Percentiles rank a stretch among this genome's conserved stretches.
Evolutionary conservation across 73 alveolate genomes (phyloP).

Genomic region (Paramecium octaurelia): DNA sequence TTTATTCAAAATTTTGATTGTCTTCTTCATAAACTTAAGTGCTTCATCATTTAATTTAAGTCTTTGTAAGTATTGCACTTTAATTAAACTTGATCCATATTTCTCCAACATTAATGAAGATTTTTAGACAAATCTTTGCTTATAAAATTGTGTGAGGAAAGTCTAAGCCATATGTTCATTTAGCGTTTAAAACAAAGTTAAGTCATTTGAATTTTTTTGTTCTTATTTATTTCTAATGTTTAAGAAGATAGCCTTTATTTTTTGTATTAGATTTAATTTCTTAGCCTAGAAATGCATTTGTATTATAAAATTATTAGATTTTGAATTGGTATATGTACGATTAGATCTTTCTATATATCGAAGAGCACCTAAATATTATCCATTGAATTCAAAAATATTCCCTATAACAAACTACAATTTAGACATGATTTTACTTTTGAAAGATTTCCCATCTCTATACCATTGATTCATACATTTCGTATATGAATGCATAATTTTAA

Average conservation of each 20-base stretch:
- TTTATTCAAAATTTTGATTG: background rate
- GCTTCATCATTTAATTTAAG: background rate
- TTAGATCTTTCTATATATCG: background rate
- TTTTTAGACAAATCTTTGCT: background rate
- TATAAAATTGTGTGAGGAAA: background rate
- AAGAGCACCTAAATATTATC: background rate
- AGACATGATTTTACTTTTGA: background rate
- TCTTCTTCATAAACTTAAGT: background rate
- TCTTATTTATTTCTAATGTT: background rate
- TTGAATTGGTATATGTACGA: background rate
- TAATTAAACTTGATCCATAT: background rate
- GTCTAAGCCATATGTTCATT: background rate
- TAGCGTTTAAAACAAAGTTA: background rate
- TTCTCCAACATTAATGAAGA: background rate
- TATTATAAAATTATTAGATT: background rate
- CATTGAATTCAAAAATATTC: background rate
- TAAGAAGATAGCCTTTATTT: background rate
- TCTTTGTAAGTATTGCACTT: background rate
- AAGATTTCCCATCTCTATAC: background rate
- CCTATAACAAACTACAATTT: background rate
- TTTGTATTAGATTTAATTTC: background rate
- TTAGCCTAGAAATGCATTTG: background rate
- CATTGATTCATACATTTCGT: background rate
- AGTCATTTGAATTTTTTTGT: background rate
- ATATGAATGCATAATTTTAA: background rate